Percentiles rank a stretch among this genome's conserved stretches.
Conservation (phyloP, 2,329 filamentous ascomycete species). For the Diaporthe amygdali region DNA sequence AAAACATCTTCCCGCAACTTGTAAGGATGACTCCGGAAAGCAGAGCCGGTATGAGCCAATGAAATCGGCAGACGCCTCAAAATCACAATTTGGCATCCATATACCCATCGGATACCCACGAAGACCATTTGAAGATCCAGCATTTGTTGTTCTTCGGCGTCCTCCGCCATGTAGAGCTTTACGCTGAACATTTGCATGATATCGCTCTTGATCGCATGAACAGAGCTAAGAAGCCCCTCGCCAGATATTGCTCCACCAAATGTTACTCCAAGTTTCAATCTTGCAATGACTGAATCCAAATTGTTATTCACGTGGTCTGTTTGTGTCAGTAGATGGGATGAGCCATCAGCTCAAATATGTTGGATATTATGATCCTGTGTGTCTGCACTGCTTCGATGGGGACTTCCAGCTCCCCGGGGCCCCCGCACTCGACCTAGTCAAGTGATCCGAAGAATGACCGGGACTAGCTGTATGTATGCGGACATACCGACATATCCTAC, state of each 20-base stretch:
- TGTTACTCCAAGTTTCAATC: not conserved
- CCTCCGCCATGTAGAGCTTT: not conserved
- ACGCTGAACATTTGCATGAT: not conserved
- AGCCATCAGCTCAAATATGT: no score
- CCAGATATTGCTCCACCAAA: not conserved
- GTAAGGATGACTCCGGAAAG: no score
- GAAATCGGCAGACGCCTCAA: no score
- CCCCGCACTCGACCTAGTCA: not conserved
- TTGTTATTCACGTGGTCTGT: not conserved
- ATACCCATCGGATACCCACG: not conserved
- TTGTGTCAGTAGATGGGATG: no score
- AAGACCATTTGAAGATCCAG: not conserved
- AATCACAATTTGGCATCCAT: not conserved
- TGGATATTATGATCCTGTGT: not conserved
- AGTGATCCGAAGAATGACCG: conserved; percentile 4
- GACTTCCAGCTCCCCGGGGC: not conserved
- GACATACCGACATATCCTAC: not conserved
- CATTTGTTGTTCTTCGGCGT: not conserved
- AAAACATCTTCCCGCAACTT: not conserved
- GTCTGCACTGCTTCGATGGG: not conserved
- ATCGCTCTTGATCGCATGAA: not conserved
- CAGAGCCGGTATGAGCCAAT: not conserved
- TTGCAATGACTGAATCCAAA: not conserved
- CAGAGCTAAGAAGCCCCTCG: not conserved
- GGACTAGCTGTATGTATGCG: not conserved